Conservation (phyloP, 257 asterid species). For the Scutellaria barbata region DNA sequence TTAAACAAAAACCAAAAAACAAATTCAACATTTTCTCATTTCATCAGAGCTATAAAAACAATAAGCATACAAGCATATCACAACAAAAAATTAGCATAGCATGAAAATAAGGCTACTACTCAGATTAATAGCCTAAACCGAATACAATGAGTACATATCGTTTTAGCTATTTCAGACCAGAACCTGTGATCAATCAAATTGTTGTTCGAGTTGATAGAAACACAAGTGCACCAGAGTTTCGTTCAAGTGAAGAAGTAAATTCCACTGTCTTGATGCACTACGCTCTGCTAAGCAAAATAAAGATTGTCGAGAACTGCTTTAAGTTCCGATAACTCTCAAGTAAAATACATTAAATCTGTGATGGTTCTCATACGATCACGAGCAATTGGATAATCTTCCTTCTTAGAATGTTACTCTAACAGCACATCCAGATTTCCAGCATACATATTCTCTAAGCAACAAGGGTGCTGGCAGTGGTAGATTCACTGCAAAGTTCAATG, state of each 20-base stretch:
- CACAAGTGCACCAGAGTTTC: not conserved
- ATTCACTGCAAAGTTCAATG: conserved; percentile 42
- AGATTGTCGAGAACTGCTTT: not conserved
- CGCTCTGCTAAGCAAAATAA: conserved; percentile 5
- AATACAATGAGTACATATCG: not conserved
- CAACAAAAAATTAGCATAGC: too few relatives aligned
- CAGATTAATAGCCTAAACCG: too few relatives aligned
- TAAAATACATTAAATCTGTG: not conserved
- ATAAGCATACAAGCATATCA: too few relatives aligned
- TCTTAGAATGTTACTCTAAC: conserved; percentile 10
- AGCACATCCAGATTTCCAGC: conserved; percentile 9
- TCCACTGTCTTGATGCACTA: not conserved
- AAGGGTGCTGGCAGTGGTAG: conserved; percentile 58
- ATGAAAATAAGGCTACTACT: too few relatives aligned
- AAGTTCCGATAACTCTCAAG: not conserved
- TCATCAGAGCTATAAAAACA: too few relatives aligned
- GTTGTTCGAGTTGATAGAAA: not conserved
- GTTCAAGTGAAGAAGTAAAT: not conserved
- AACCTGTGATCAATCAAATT: not conserved
- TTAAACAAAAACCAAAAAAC: too few relatives aligned
- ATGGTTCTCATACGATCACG: not conserved
- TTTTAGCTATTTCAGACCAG: not conserved
- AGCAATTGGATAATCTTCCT: not conserved
- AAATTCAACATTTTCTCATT: too few relatives aligned
- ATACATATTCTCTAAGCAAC: conserved; percentile 39